Percentiles rank a stretch among this genome's conserved stretches.
Evolutionary conservation across 2,329 filamentous ascomycete species (phyloP).

Genomic region (Trichoderma endophyticum): DNA sequence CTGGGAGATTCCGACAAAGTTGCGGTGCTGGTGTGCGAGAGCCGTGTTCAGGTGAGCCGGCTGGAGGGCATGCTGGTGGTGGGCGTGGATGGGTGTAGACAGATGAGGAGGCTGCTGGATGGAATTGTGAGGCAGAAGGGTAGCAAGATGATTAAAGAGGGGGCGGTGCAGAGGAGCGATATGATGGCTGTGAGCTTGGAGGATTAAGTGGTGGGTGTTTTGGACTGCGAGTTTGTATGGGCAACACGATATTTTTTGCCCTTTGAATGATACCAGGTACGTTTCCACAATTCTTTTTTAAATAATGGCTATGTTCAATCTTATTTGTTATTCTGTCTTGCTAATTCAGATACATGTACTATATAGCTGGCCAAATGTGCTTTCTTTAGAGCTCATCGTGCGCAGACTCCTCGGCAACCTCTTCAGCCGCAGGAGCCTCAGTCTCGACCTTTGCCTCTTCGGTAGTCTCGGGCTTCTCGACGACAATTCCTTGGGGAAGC

Average conservation of each 20-base stretch:
- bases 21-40: slow-evolving; percentile 80
- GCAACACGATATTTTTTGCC: not conserved
- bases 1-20: slow-evolving; percentile 72
- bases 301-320: not conserved
- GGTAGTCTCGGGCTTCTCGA: slow-evolving; percentile 26
- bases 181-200: slow-evolving; percentile 53
- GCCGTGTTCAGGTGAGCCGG: slow-evolving; percentile 73
- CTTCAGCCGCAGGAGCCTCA: slow-evolving; percentile 28
- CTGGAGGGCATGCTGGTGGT: slow-evolving; percentile 92
- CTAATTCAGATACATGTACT: not conserved
- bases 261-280: slow-evolving; percentile 13
- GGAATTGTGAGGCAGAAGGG: slow-evolving; percentile 72
- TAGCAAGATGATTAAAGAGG: slow-evolving; percentile 58
- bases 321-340: slow-evolving; percentile 1
- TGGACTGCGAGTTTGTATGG: not conserved
- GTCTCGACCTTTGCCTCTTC: slow-evolving; percentile 18
- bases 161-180: slow-evolving; percentile 47
- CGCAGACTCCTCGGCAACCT: slow-evolving; percentile 30
- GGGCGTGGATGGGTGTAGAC: slow-evolving; percentile 86
- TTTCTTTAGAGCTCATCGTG: slow-evolving; percentile 50
- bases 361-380: not conserved
- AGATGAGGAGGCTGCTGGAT: slow-evolving; percentile 78
- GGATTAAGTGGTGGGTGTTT: slow-evolving; percentile 22
- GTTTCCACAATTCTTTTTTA: not conserved
- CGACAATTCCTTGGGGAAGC: slow-evolving; percentile 61